Evolutionary conservation across 208 protist species (phyloP), one percentile per base, ranked within the genome.

Genomic region (Trypanosoma conorhini): DNA sequence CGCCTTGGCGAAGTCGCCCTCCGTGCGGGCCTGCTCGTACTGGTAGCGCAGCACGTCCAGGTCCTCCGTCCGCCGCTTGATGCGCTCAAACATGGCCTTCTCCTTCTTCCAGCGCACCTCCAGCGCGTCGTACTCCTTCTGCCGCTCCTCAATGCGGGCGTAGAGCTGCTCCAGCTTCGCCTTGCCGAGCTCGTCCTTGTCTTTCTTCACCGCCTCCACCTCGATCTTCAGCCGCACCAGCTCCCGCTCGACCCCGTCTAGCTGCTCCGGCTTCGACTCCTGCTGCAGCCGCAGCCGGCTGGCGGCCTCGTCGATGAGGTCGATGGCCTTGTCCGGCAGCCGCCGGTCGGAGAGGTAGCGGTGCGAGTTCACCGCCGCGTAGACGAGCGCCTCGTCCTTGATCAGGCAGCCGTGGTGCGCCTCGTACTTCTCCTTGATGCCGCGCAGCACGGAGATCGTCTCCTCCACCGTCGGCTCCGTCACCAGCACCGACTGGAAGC

Each of bases 241-340:
- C 74, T 95, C 77, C 4, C 96, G 85, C 61, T 97, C 96, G 9
- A 99, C 79, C n/a, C 78, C 71, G 71, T 99, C 98, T 9, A 99
- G 86, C 21, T 74, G 76, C 77, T 99, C 97, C 0, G 98, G 98
- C 79, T 99, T 97, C 3, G 91, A 98, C 74, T 99, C 96, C 70
- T 98, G 88, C 83, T 98, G 88, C 51, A 99, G 81, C 35, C 93
- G 81, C 70, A 97, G 76, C 15, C 87, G 90, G 57, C 97, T 95
- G 65, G 91, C 85, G 1, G 98, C 98, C 81, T 99, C 99, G 74
- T 99, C 98, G 31, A 99, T 84, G 13, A 99, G 85, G 83, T 99
- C 99, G 62, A 99, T 99, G 2, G 98, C 98, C 82, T 99, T 99
- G 81, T 99, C 99, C 12, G 99, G 99, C 33, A 99, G 86, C 65